phyloP scores from a whole-genome alignment of 164 flowering plant species.

The Berberis thunbergii region DNA sequence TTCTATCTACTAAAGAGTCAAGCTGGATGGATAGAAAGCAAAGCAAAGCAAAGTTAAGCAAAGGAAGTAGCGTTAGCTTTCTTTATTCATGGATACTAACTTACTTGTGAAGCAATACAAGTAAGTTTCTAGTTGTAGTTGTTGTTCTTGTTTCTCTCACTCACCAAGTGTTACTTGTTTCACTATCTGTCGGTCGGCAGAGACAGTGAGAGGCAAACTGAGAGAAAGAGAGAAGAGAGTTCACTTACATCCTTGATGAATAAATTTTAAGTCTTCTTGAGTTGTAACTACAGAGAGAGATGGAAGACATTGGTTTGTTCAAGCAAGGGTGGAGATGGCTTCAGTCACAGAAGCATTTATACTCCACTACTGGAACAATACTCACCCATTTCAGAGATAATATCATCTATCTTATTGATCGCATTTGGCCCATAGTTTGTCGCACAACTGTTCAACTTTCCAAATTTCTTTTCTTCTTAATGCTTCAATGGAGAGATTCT shows the following conservation, averaged over 20 bases:
- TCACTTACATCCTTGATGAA: background rate
- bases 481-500: conserved; percentile 55
- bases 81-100: conserved; percentile 19
- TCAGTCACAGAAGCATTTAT: conserved; percentile 49
- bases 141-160: background rate
- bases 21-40: too few species aligned
- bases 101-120: conserved; percentile 36
- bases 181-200: background rate
- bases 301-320: conserved; percentile 79
- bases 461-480: conserved; percentile 23
- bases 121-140: background rate
- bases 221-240: background rate
- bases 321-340: conserved; percentile 87
- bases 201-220: background rate
- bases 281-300: background rate
- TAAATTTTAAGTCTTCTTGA: too few species aligned
- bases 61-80: background rate
- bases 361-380: conserved; percentile 23
- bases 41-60: background rate
- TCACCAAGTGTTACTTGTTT: too few species aligned
- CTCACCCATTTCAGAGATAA: conserved; percentile 39
- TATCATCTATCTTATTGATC: conserved; percentile 37
- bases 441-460: conserved; percentile 36
- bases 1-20: background rate
- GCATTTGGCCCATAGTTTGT: conserved; percentile 80